Base-by-base conservation (phyloP, 192 early-diverging fungal genomes). In the Coemansia sp. region DNA sequence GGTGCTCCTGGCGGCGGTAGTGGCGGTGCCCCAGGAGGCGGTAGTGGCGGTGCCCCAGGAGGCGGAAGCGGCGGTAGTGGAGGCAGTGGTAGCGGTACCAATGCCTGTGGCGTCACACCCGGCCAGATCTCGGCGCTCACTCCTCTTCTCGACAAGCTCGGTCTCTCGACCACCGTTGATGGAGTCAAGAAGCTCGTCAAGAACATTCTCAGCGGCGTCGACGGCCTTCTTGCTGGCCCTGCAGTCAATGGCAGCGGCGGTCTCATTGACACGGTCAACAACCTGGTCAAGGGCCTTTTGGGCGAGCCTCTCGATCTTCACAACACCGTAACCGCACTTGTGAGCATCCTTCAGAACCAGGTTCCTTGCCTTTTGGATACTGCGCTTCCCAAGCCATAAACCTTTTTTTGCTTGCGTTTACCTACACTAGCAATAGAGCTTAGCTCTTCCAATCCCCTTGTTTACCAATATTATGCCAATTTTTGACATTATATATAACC, bases 131-230 rank as follows among this genome's bases (percentile, higher is more conserved):
- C 77, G 2, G 77, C 77, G 0, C 71, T 79, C 42, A 79, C 77
- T 15, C 77, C 77, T 1, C 67, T 79, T 9, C 77, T 79, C 49
- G 63, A 79, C 64, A 73, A 73, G 64, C 71, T 79, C 4, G 77
- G 77, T 16, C 68, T 79, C 2, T 70, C 71, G 2, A 66, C 68
- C 40, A 79, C 77, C 0, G 71, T 79, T 35, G 52, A 79, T n/a
- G 77, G 71, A 1, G 77, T 79, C 33, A 79, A 79, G 61, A 63
- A 74, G 60, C 71, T 79, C 35, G 77, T 79, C 33, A 64, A 79
- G 37, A 73, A 73, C n/a, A 40, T 79, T 2, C 45, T 70, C 18
- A 34, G 51, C 59, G 60, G 64, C 42, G 60, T 67, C 21, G 77
- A 64, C 21, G 77, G 62, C 7, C 67, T 74, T 15, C 77, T 79